phyloP scores from a whole-genome alignment of 176 grass and related monocot species.

The Paspalum notatum region DNA sequence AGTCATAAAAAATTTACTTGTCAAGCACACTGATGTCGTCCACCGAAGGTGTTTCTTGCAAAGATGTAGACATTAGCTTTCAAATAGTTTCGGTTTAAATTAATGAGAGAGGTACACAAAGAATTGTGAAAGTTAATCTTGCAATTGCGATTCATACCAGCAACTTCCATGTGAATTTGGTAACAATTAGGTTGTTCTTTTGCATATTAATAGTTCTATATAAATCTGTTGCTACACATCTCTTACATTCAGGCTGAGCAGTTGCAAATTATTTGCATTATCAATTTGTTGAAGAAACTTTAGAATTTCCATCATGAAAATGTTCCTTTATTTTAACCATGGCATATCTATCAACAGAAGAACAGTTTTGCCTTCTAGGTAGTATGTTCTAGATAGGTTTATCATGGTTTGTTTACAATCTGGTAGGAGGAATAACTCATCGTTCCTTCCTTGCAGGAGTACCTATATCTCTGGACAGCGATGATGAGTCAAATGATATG shows the following conservation, averaged over 20 bases:
- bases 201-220: not conserved
- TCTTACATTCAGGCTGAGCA: not conserved
- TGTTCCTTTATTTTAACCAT: not conserved
- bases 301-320: not conserved
- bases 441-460: conserved; percentile 37
- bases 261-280: not conserved
- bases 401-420: not conserved
- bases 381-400: conserved; percentile 9
- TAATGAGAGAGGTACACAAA: not conserved
- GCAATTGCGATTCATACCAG: not conserved
- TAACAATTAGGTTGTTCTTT: not conserved
- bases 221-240: not conserved
- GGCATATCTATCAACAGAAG: not conserved
- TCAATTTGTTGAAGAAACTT: not conserved
- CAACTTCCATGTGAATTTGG: not conserved
- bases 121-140: not conserved
- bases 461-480: conserved; percentile 62
- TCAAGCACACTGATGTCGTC: not conserved
- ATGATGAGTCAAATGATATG: conserved; percentile 52
- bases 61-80: no score
- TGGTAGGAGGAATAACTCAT: not conserved
- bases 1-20: not conserved
- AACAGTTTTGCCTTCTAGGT: no score
- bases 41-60: not conserved
- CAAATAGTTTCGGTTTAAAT: not conserved